phyloP scores from a whole-genome alignment of 1,284 basidiomycete species.

The Moesziomyces sp. region DNA sequence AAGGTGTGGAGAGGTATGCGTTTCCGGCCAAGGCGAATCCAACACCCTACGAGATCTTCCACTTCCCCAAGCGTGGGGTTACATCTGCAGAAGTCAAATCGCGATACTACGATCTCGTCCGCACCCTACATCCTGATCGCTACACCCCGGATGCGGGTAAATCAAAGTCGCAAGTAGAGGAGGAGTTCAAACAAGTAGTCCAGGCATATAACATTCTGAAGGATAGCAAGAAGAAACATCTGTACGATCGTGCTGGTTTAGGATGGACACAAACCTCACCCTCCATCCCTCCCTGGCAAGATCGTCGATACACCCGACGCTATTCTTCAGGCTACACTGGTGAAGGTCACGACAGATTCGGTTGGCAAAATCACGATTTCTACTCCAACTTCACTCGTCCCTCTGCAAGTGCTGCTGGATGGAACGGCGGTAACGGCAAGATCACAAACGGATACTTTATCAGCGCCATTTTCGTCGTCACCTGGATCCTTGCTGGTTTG shows the following conservation, averaged over 20 bases:
- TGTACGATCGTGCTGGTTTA: slow-evolving; percentile 42
- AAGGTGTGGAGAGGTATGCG: too few relatives aligned
- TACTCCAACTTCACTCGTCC: slow-evolving; percentile 14
- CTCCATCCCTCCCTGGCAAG: slow-evolving; percentile 19
- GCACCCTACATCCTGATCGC: slow-evolving; percentile 58
- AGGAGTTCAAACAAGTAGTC: slow-evolving; percentile 52
- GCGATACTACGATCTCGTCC: slow-evolving; percentile 65
- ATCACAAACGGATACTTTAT: slow-evolving; percentile 45
- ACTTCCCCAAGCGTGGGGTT: slow-evolving; percentile 40
- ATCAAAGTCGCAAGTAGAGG: slow-evolving; percentile 28
- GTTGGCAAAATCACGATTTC: slow-evolving; percentile 38
- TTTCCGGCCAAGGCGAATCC: slow-evolving; percentile 17
- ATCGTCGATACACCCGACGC: slow-evolving; percentile 22
- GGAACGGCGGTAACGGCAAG: slow-evolving; percentile 38
- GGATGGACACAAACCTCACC: slow-evolving; percentile 36
- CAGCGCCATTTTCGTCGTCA: slow-evolving; percentile 33
- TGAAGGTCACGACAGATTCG: slow-evolving; percentile 33
- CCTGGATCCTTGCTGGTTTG: slow-evolving; percentile 43
- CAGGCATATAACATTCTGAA: slow-evolving; percentile 55
- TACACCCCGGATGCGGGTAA: slow-evolving; percentile 2
- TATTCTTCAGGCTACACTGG: slow-evolving; percentile 6
- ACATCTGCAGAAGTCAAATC: slow-evolving; percentile 46
- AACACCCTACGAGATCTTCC: slow-evolving; percentile 64
- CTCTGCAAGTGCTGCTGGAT: slow-evolving; percentile 3
- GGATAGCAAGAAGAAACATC: slow-evolving; percentile 20